These are phyloP conservation scores for Porphyra umbilicalis DNA, from an alignment of 31 red algal genomes.

Conservation along the genomic window DNA sequence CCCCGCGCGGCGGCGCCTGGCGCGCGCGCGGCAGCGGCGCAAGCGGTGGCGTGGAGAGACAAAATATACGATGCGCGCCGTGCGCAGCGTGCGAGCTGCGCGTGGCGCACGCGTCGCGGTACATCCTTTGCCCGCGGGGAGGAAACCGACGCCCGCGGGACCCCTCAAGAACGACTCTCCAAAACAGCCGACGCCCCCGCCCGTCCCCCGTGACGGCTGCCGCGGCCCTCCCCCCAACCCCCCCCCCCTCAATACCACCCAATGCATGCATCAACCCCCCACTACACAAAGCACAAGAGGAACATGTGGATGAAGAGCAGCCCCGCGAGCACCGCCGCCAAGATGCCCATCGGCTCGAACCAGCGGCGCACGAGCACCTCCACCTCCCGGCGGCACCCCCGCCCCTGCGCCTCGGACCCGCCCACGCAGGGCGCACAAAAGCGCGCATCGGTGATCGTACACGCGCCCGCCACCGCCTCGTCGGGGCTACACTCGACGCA, in stretches of 20 bases:
- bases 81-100: too few species aligned
- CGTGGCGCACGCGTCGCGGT: too few species aligned
- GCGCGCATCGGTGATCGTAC: not conserved
- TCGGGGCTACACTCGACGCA: not conserved
- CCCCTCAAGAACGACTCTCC: too few species aligned
- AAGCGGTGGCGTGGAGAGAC: too few species aligned
- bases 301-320: not conserved
- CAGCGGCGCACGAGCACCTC: not conserved
- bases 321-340: not conserved
- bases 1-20: too few species aligned
- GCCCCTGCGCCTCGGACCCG: not conserved
- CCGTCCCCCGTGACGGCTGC: not conserved
- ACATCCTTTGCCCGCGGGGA: too few species aligned
- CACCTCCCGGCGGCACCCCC: not conserved
- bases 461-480: not conserved
- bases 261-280: not conserved
- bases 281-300: not conserved
- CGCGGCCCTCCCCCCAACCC: not conserved
- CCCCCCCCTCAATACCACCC: not conserved
- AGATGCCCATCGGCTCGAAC: not conserved
- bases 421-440: not conserved
- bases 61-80: too few species aligned
- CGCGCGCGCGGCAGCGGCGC: too few species aligned
- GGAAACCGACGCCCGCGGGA: too few species aligned
- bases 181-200: too few species aligned